Percentiles rank a stretch among this genome's conserved stretches.
Conservation (phyloP, 1,284 basidiomycete species). For the Amylostereum areolatum region DNA sequence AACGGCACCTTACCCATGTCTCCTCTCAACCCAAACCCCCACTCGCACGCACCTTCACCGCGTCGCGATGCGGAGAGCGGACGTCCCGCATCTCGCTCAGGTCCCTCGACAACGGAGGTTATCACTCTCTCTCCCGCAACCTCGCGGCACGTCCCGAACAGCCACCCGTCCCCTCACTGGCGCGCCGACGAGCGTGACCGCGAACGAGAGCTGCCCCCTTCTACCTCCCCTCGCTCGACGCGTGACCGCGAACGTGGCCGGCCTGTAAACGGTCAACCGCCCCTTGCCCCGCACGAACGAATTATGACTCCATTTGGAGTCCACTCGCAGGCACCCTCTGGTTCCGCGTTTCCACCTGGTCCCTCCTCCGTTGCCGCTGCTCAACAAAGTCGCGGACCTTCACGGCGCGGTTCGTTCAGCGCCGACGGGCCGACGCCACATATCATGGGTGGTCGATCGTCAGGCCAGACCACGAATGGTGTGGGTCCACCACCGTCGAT, state of each 20-base stretch:
- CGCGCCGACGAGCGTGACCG: slow-evolving; percentile 14
- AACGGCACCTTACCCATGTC: no score
- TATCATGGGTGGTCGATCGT: not conserved
- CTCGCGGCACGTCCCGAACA: slow-evolving; percentile 1
- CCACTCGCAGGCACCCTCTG: slow-evolving; percentile 35
- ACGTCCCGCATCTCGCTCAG: slow-evolving; percentile 21
- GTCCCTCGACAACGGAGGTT: slow-evolving; percentile 38
- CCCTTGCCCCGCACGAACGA: slow-evolving; percentile 30
- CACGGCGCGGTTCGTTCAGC: slow-evolving; percentile 27
- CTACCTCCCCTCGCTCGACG: not conserved
- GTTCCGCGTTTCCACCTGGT: slow-evolving; percentile 18
- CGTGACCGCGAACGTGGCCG: slow-evolving; percentile 12
- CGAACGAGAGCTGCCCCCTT: slow-evolving; percentile 18
- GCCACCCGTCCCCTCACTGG: slow-evolving; percentile 8
- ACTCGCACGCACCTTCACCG: slow-evolving; percentile 10
- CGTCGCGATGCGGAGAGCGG: slow-evolving; percentile 23
- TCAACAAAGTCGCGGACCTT: no score
- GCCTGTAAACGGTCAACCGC: slow-evolving; percentile 23
- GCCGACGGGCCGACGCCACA: slow-evolving; percentile 4
- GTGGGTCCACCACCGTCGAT: no score
- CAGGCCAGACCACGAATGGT: not conserved
- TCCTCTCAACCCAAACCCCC: slow-evolving; percentile 7
- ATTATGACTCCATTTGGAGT: slow-evolving; percentile 42
- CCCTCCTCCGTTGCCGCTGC: slow-evolving; percentile 19
- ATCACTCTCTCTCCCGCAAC: slow-evolving; percentile 39